Evolutionary conservation across 257 asterid genomes (phyloP), one percentile per base, ranked within the genome.

Genomic region (Coffea canephora): DNA sequence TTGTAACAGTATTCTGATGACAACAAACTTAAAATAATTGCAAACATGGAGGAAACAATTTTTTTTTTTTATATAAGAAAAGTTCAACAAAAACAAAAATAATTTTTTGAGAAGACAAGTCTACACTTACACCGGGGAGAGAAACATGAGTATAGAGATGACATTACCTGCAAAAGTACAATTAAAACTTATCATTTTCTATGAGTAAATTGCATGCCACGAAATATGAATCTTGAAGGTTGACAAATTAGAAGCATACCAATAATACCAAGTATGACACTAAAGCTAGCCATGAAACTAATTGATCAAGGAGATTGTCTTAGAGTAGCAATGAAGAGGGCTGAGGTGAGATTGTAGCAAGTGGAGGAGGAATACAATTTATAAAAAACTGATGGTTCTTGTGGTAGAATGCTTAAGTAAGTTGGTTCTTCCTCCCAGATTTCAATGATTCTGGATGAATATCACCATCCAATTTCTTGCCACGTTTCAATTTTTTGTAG

Each of bases 61-160:
- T 31, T 31, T 27, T 27, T 31, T 31, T 31, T 62, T 23, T 18
- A 11, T 11, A 62, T 18, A 16, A 62, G 31, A 62, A 5, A 18
- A 62, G 68, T 62, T 4, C 16, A 62, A 62, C 31, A 62, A 62
- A 19, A 25, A 16, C 62, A 65, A 39, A 39, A 39, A 39, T 39
- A 39, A 39, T 39, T 2, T 39, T 39, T 65, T 23, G 39, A n/a
- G 1, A 13, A 19, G 34, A 8, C 59, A 71, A 52, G 3, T 25
- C 3, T 10, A 16, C 36, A 77, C 93, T 87, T 85, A 87, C 94
- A 90, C 71, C 57, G 94, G 88, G 27, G 92, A 80, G 61, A 82
- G 87, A 64, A 88, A 90, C 81, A 84, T 88, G 59, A 88, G 85
- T n/a, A 90, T 80, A 10, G 93, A 86, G 69, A 88, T 88, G 4